phyloP scores from a whole-genome alignment of 768 basidiomycete species.

The Agaricus blazei region DNA sequence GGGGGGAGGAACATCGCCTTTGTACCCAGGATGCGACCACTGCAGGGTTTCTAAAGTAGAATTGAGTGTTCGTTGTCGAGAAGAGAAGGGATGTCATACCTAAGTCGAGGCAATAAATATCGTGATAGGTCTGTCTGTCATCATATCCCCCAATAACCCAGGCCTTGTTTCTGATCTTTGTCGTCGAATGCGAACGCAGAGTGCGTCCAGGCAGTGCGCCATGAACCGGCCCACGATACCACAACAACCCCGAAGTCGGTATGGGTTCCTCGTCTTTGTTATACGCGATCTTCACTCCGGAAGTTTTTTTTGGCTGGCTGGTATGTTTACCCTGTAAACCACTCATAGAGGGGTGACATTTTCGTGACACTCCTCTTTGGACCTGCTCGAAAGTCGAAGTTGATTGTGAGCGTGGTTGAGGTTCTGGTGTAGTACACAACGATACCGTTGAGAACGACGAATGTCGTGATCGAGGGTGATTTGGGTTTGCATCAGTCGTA shows the following conservation, averaged over 20 bases:
- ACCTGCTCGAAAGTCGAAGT: neutral
- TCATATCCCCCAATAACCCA: conserved; percentile 93
- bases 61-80: neutral
- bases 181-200: conserved; percentile 81
- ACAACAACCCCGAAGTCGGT: conserved; percentile 75
- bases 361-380: neutral
- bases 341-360: neutral
- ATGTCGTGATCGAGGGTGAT: neutral
- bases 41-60: conserved; percentile 72
- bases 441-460: neutral
- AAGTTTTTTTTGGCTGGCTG: neutral
- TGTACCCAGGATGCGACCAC: conserved; percentile 74
- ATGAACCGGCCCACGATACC: conserved; percentile 79
- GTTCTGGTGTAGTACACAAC: neutral
- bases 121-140: conserved; percentile 64
- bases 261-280: conserved; percentile 52
- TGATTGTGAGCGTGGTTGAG: neutral
- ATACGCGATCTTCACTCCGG: conserved; percentile 43
- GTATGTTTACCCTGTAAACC: neutral
- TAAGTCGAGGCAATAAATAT: conserved; percentile 82
- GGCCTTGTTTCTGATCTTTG: conserved; percentile 74
- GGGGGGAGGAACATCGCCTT: conserved; percentile 74
- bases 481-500: neutral
- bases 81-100: conserved; percentile 36
- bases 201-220: conserved; percentile 60